Evolutionary conservation across 2,329 filamentous ascomycete genomes (phyloP), one percentile per base, ranked within the genome.

Genomic region (Fusarium sp.): DNA sequence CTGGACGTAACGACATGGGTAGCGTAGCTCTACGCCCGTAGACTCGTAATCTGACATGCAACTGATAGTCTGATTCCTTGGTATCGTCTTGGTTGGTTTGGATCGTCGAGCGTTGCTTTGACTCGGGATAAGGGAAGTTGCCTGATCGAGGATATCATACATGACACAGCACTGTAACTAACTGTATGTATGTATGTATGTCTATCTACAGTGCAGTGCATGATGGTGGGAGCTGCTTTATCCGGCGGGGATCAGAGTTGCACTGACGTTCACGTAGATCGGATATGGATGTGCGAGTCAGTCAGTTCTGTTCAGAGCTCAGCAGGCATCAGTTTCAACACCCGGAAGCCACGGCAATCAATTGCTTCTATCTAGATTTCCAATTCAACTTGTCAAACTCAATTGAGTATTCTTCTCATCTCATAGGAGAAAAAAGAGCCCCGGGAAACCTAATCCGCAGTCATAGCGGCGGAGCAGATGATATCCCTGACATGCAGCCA

Each of bases 61-160:
- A 61, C 40, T 47, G n/a, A n/a, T n/a, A n/a, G n/a, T n/a, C n/a
- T n/a, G 39, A 20, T 17, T 36, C 23, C 48, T 69, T 67, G 58
- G 62, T 60, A 52, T 35, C 35, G 25, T 54, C 49, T 46, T 61
- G 53, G 29, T 47, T 33, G 39, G 14, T 35, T 48, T 49, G 35
- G 61, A 56, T 48, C 36, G 37, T 20, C 36, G 17, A 29, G 17
- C 14, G 23, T 18, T 41, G 49, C 41, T 25, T 49, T 23, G 43
- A 39, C 20, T 46, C 70, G 70, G 70, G 55, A 70, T 27, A 65
- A 72, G 59, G 67, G 66, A 72, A 42, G 39, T 62, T 71, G 43
- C 61, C 39, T 48, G 52, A 63, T 52, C 18, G 13, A 52, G 49
- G 36, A 50, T 33, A 33, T 36, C 50, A 46, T 54, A 54, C 56